Evolutionary conservation across 306 rosid genomes (phyloP), one percentile per base, ranked within the genome.

Genomic region (Trichosanthes cucumerina): DNA sequence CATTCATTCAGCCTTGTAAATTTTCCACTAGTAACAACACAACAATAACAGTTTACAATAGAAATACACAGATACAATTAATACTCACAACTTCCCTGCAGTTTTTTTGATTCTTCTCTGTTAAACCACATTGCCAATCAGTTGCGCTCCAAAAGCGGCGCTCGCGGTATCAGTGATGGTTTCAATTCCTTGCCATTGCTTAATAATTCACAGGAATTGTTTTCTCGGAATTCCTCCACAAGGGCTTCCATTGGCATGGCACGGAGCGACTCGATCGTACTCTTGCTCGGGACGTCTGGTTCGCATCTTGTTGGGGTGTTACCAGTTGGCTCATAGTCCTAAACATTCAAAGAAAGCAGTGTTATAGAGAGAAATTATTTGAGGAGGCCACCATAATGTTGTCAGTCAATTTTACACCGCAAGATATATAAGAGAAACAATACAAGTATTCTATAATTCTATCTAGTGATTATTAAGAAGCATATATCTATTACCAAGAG

Each of bases 271-370:
- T 96, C 99, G 1, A 96, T 91, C 3, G 91, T 89, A 23, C 85
- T 93, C 75, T 92, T 90, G 68, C 90, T 85, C 0, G 97, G 98
- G 79, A 92, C 85, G 23, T 90, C 97, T 0, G 91, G 79, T 75
- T 96, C 98, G 1, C 76, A 53, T 82, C 92, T 82, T 57, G 78
- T 19, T 4, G 98, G 99, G 4, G 98, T 91, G n/a, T 81, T 76
- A 24, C 97, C 99, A 46, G 84, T 88, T 21, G 97, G 88, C 64
- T 96, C 99, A 75, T 96, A 96, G 78, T 96, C 99, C 99, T 96
- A 85, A 85, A 83, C 26, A 50, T 49, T 50, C 10, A 9, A 36
- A 34, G 14, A 50, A 50, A 1, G 23, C 15, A 10, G n/a, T 31
- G 41, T 73, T 15, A 7, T 68, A 4, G 62, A 56, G 47, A 43